phyloP scores from a whole-genome alignment of 2,329 filamentous ascomycete species.

The Gliomastix tumulicola region DNA sequence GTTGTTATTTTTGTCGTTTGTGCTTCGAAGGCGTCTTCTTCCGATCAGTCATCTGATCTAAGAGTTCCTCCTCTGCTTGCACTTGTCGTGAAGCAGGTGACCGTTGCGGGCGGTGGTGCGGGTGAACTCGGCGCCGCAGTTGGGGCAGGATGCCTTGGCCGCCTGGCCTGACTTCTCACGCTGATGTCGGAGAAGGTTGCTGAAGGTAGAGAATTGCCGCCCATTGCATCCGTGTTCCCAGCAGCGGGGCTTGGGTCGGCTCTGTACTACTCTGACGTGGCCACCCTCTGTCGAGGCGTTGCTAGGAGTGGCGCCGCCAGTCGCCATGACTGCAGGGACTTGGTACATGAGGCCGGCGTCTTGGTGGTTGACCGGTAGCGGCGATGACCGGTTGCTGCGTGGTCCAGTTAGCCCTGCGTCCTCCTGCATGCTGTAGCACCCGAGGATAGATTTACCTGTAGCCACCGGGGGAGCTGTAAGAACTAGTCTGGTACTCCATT shows the following conservation, averaged over 20 bases:
- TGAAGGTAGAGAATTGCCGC: constrained; percentile 91
- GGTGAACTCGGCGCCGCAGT: constrained; percentile 90
- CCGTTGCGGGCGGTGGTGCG: constrained; percentile 83
- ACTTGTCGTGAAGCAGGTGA: constrained; percentile 81
- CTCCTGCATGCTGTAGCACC: neutral
- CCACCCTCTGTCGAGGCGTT: constrained; percentile 17
- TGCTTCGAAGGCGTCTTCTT: no score
- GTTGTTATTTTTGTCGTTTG: no score
- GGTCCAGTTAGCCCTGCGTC: constrained; percentile 1
- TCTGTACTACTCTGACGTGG: constrained; percentile 64
- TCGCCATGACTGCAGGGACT: constrained; percentile 27
- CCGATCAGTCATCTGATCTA: no score
- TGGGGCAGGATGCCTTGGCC: constrained; percentile 80
- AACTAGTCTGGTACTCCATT: constrained; percentile 31
- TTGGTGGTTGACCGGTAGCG: constrained; percentile 23
- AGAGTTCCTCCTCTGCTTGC: constrained; percentile 55
- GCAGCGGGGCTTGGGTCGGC: constrained; percentile 86
- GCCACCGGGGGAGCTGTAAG: constrained; percentile 21
- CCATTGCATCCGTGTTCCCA: constrained; percentile 98
- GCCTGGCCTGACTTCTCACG: constrained; percentile 91
- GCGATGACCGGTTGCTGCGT: constrained; percentile 27
- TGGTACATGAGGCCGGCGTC: constrained; percentile 36
- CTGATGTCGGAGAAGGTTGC: constrained; percentile 87
- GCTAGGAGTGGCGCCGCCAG: constrained; percentile 14
- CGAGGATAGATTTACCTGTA: constrained; percentile 27